Evolutionary conservation across 2,329 filamentous ascomycete species (phyloP).

Genomic region (Pestalotiopsis fici): DNA sequence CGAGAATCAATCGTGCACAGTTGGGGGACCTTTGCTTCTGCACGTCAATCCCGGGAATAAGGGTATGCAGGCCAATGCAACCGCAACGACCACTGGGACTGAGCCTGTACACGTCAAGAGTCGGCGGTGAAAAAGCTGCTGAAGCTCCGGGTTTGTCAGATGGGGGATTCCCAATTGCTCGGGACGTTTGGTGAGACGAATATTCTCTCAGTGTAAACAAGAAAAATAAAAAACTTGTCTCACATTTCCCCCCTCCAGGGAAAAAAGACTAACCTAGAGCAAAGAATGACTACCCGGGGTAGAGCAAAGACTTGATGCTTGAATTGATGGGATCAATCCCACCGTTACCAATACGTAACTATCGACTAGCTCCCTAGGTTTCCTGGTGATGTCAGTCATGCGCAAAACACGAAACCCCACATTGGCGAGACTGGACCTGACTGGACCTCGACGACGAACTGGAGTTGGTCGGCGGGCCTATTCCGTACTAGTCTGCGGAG

Average conservation of each 20-base stretch:
- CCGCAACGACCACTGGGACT: no score
- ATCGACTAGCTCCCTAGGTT: background rate
- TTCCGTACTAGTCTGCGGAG: slow-evolving; percentile 1
- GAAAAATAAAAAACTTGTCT: background rate
- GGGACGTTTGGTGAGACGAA: background rate
- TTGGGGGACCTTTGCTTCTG: background rate
- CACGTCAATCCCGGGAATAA: background rate
- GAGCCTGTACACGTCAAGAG: background rate
- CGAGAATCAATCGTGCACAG: background rate
- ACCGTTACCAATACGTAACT: background rate
- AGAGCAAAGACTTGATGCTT: background rate
- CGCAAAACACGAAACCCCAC: background rate
- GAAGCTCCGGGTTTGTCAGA: background rate
- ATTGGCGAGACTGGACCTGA: background rate
- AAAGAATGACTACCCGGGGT: background rate
- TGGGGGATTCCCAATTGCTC: background rate
- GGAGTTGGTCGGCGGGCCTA: background rate
- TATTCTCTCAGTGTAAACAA: background rate
- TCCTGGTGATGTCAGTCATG: slow-evolving; percentile 11
- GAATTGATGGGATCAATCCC: background rate
- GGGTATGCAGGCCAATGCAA: background rate
- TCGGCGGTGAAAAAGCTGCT: background rate
- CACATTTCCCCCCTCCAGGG: background rate
- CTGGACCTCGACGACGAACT: background rate
- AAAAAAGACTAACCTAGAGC: background rate